Conservation (phyloP, 177 flowering plant genomes). For the Telopea speciosissima region DNA sequence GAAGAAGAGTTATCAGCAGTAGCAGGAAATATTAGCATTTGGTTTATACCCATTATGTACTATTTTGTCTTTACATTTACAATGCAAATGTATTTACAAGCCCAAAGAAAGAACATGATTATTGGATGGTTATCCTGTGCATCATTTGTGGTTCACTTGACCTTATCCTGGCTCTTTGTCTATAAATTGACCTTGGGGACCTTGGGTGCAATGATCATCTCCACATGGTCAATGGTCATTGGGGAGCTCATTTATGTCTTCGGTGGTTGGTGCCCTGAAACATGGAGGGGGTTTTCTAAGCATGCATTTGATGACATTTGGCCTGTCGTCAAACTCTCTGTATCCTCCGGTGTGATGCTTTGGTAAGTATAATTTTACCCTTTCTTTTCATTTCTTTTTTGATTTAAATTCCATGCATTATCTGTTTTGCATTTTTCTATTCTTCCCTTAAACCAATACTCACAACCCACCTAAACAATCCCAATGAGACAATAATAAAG, state of each 20-base stretch:
- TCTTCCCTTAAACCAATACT: no score
- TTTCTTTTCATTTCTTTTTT: not conserved
- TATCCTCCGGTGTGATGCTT: slow-evolving; percentile 41
- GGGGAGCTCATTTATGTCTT: slow-evolving; percentile 31
- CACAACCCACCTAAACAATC: no score
- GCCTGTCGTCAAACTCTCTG: slow-evolving; percentile 34
- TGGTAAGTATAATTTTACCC: slow-evolving; percentile 26
- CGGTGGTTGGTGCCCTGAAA: slow-evolving; percentile 45
- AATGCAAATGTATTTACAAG: slow-evolving; percentile 35
- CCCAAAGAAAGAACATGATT: slow-evolving; percentile 37
- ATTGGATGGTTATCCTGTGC: slow-evolving; percentile 22
- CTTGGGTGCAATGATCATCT: slow-evolving; percentile 28
- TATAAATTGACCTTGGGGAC: slow-evolving; percentile 27
- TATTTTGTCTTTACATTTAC: slow-evolving; percentile 20
- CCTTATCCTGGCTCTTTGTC: slow-evolving; percentile 32
- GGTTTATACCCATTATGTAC: slow-evolving; percentile 26
- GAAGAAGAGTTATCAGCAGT: slow-evolving; percentile 27
- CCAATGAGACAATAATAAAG: no score
- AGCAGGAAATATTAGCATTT: slow-evolving; percentile 22
- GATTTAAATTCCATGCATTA: not conserved
- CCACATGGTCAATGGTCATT: slow-evolving; percentile 23
- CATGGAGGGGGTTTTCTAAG: no score
- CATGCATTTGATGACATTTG: no score
- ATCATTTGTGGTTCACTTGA: slow-evolving; percentile 23
- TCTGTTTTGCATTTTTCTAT: not conserved